Evolutionary conservation across 1,284 basidiomycete species (phyloP), one percentile per base, ranked within the genome.

Genomic region (Leccinum solheimii): DNA sequence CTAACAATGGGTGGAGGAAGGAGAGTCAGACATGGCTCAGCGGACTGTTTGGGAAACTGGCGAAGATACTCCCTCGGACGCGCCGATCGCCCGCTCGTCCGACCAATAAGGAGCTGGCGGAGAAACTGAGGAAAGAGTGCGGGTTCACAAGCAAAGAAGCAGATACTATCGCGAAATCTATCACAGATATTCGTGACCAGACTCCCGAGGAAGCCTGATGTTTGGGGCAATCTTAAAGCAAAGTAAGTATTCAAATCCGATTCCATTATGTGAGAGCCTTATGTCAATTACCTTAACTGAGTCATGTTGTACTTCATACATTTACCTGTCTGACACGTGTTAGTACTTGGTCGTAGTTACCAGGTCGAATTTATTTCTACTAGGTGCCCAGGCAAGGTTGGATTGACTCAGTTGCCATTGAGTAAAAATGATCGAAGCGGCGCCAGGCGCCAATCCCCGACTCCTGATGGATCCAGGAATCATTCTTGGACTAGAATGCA

Each of bases 41-140:
- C 38, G 21, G 58, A 32, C 26, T 71, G 49, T n/a, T 70, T 62
- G 60, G 62, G 23, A 73, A 54, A 40, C 60, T 73, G 67, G 57
- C 58, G 32, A 66, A 34, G 54, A 66, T 71, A 57, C 59, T 72
- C 21, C 54, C 66, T 56, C 52, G 11, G 27, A 26, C 58, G 48
- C 21, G 54, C 49, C 2, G 43, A 63, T 55, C 62, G 59, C 21
- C 54, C 1, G 40, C 21, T 21, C 55, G 43, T 1, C 64, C 61
- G 10, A 73, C 56, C 26, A 53, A 11, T 11, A 51, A 57, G 45
- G 60, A 65, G 14, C 7, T 70, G 23, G 34, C 49, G 56, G 26
- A 36, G 34, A 72, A 60, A 48, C 40, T 72, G 9, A 30, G 63
- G 4, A 34, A 38, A 3, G 67, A 61, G 4, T 73, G 72, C 30